Evolutionary conservation across 2,329 filamentous ascomycete genomes (phyloP), one percentile per base, ranked within the genome.

Genomic region (Pyrenochaeta sp.): DNA sequence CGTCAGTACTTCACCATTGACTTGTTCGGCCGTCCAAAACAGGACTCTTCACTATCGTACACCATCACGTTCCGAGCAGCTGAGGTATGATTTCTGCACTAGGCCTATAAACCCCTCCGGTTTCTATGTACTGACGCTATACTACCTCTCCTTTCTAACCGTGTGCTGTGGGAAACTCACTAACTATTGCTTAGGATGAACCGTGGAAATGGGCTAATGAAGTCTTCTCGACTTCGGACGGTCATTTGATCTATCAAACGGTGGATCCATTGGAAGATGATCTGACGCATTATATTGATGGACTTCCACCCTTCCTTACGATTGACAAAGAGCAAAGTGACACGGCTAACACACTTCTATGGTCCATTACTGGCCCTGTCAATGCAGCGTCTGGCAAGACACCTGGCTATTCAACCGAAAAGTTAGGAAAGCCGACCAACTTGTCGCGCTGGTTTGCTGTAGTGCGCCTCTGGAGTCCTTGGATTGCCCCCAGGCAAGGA

Each of bases 401-500:
- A 3, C 90, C 92, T 3, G 82, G 85, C 0, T 82, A 84, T 52
- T 84, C 82, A 30, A 80, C 84, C 47, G 74, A 88, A 30, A 77
- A 80, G 2, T 77, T 96, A 0, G 92, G 92, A 0, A 78, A 79
- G 1, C 90, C 91, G 0, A 89, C 85, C 68, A 84, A 85, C 42
- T 78, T 86, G 50, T 84, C 85, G 71, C 89, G 90, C 66, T 96
- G 92, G 88, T 94, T 97, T 73, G 88, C 91, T 7, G 79, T 97
- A 12, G 88, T 96, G 5, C 87, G 93, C 19, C 82, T 91, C 3
- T 95, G 89, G 87, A 85, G 85, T 34, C 90, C 93, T 1, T 98
- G 94, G 94, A 80, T 97, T 10, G 92, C 90, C 7, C 94, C 94
- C n/a, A 84, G 92, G 39, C 93, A 97, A 74, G 93, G 93, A 12